Percentiles rank a stretch among this genome's conserved stretches.
These are phyloP conservation scores for Casuarina glauca DNA, from an alignment of 306 rosid genomes.

Conservation along the genomic window DNA sequence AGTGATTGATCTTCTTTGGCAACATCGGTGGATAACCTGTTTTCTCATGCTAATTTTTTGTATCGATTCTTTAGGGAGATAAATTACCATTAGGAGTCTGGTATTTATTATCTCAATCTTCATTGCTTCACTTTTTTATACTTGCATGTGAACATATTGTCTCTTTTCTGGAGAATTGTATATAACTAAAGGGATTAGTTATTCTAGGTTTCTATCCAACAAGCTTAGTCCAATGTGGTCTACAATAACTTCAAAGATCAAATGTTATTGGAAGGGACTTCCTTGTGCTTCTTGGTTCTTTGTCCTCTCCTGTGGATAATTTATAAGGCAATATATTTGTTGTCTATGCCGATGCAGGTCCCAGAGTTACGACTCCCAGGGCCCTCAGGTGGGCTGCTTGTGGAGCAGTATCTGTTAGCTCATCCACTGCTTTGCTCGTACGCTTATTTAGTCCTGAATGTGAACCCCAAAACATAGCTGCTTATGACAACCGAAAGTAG, in stretches of 20 bases:
- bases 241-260: not conserved
- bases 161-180: not conserved
- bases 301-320: not conserved
- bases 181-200: not conserved
- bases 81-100: not conserved
- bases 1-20: not conserved
- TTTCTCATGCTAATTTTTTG: not conserved
- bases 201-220: not conserved
- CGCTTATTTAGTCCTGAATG: constrained; percentile 89
- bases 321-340: constrained; percentile 4
- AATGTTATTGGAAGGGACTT: not conserved
- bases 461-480: constrained; percentile 95
- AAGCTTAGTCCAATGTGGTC: not conserved
- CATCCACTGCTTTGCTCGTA: constrained; percentile 84
- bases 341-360: constrained; percentile 55
- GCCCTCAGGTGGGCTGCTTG: constrained; percentile 89
- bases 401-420: constrained; percentile 72
- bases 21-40: not conserved
- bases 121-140: too few relatives aligned
- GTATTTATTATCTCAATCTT: too few relatives aligned
- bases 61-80: not conserved
- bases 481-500: constrained; percentile 71
- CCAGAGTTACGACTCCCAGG: constrained; percentile 77
- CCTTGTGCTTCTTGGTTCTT: not conserved
- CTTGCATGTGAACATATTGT: not conserved